Conservation (phyloP, 345 rosid genomes). For the Ailanthus altissimus region DNA sequence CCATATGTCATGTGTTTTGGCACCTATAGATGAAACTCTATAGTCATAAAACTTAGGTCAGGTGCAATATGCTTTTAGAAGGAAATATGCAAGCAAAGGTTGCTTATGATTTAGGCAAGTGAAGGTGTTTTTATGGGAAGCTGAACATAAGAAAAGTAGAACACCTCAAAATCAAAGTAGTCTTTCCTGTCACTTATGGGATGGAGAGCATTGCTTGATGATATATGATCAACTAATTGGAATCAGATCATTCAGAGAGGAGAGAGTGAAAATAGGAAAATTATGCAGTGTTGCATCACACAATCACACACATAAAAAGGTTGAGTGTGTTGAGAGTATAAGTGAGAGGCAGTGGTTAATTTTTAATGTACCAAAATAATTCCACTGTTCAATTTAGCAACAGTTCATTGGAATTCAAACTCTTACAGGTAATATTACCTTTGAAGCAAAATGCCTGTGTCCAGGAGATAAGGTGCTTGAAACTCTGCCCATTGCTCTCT, state of each 20-base stretch:
- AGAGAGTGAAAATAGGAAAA: neutral
- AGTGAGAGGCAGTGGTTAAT: neutral
- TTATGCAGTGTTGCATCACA: neutral
- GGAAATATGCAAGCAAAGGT: neutral
- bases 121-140: neutral
- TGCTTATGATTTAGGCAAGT: neutral
- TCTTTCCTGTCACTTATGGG: neutral
- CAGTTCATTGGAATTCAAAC: slow-evolving; percentile 7
- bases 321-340: neutral
- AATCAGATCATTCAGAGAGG: neutral
- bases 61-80: neutral
- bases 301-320: neutral
- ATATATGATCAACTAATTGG: neutral
- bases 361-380: neutral
- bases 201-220: neutral
- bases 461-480: slow-evolving; percentile 93
- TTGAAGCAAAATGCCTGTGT: slow-evolving; percentile 77
- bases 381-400: slow-evolving; percentile 3
- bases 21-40: neutral
- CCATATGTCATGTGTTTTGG: neutral
- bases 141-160: neutral
- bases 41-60: neutral
- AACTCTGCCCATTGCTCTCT: slow-evolving; percentile 85
- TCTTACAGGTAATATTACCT: slow-evolving; percentile 39
- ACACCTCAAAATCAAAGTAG: slow-evolving; percentile 1